Evolutionary conservation across 2,329 filamentous ascomycete genomes (phyloP).

Genomic region (Microsporum audouinii): DNA sequence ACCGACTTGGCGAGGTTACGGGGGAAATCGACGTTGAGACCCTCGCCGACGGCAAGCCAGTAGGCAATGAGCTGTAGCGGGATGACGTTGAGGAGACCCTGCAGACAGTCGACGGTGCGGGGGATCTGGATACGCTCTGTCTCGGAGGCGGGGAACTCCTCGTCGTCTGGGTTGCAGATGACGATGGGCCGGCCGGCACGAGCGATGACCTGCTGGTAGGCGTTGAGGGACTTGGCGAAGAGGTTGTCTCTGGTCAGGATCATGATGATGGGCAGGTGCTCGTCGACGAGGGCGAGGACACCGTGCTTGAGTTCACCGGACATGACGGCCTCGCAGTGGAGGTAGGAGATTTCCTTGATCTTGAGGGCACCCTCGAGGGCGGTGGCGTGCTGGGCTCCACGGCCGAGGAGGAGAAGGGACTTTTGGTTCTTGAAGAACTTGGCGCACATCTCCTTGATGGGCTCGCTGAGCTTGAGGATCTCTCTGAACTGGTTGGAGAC

Average conservation of each 20-base stretch:
- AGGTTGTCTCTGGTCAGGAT: slow-evolving; percentile 92
- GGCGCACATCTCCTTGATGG: slow-evolving; percentile 87
- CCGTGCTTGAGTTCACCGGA: slow-evolving; percentile 98
- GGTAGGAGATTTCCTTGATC: slow-evolving; percentile 99
- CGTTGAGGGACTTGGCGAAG: slow-evolving; percentile 98
- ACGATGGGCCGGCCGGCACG: slow-evolving; percentile 94
- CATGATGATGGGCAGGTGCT: slow-evolving; percentile 99
- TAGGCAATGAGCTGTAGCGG: slow-evolving; percentile 96
- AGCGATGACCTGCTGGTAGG: slow-evolving; percentile 98
- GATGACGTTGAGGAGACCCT: slow-evolving; percentile 95
- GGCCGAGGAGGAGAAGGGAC: slow-evolving; percentile 81
- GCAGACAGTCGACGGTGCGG: slow-evolving; percentile 85
- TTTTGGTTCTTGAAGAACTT: slow-evolving; percentile 96
- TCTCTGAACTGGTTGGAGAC: slow-evolving; percentile 86
- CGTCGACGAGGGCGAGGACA: slow-evolving; percentile 91
- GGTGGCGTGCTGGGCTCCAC: slow-evolving; percentile 93
- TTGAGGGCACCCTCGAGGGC: slow-evolving; percentile 94
- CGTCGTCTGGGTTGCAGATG: slow-evolving; percentile 85
- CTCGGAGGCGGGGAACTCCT: slow-evolving; percentile 77
- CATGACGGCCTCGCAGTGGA: slow-evolving; percentile 99
- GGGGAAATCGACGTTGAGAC: slow-evolving; percentile 95
- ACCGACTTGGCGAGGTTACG: slow-evolving; percentile 98
- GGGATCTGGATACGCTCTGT: slow-evolving; percentile 97
- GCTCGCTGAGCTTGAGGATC: slow-evolving; percentile 79
- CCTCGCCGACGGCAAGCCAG: slow-evolving; percentile 94